These are phyloP conservation scores for Gynochthodes officinalis DNA, from an alignment of 257 asterid genomes.

Conservation along the genomic window DNA sequence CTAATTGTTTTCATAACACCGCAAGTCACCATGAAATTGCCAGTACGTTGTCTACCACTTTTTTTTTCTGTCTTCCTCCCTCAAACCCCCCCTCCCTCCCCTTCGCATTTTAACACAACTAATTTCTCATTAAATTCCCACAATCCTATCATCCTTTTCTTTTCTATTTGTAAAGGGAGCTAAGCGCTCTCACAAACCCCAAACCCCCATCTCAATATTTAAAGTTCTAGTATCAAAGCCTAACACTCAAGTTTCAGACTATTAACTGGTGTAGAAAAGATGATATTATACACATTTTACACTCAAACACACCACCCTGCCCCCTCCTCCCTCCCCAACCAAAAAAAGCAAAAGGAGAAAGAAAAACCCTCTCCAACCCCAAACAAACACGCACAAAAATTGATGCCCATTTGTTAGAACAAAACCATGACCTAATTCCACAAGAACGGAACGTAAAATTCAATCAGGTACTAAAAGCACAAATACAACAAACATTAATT, in stretches of 20 bases:
- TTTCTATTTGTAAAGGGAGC: neutral
- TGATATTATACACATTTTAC: neutral
- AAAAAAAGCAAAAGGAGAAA: too few relatives aligned
- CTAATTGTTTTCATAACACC: neutral
- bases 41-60: neutral
- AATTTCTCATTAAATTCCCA: neutral
- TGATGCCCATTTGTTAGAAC: neutral
- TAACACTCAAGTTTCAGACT: neutral
- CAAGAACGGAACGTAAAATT: neutral
- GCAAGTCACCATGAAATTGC: neutral
- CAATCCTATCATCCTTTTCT: neutral
- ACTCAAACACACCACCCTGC: too few relatives aligned
- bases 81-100: too few relatives aligned
- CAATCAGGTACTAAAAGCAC: neutral
- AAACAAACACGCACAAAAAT: neutral
- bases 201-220: neutral
- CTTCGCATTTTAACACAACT: neutral
- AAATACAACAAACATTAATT: neutral
- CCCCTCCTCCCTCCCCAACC: too few relatives aligned
- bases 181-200: neutral
- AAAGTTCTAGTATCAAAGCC: neutral
- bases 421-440: conserved; percentile 6
- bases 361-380: too few relatives aligned
- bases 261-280: neutral
- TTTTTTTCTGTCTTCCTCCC: neutral